Evolutionary conservation across 2,329 filamentous ascomycete genomes (phyloP).

Genomic region (Diaporthe caulivora): DNA sequence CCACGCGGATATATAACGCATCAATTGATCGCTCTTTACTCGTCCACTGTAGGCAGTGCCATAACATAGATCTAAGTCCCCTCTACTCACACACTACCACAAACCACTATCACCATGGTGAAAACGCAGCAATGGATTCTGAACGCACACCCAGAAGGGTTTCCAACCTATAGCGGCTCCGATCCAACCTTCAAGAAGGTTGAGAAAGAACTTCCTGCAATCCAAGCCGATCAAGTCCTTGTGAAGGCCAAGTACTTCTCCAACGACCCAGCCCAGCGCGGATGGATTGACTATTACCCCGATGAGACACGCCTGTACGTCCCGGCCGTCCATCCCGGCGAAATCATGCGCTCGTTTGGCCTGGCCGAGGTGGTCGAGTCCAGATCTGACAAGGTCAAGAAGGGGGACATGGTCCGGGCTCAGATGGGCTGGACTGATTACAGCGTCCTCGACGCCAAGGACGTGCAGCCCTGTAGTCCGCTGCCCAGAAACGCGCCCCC

Average conservation of each 20-base stretch:
- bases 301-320: constrained; percentile 68
- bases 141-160: constrained; percentile 6
- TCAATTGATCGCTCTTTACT: background rate
- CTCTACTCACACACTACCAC: background rate
- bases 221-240: constrained; percentile 75
- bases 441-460: constrained; percentile 67
- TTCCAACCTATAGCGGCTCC: constrained; percentile 20
- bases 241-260: constrained; percentile 73
- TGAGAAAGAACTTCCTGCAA: constrained; percentile 47
- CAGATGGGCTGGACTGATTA: constrained; percentile 76
- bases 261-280: constrained; percentile 82
- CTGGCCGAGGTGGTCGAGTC: constrained; percentile 73
- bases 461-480: constrained; percentile 55
- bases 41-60: no score
- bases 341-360: constrained; percentile 74
- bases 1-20: background rate
- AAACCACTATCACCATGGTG: background rate
- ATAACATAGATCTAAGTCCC: no score
- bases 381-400: constrained; percentile 65
- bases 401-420: constrained; percentile 69
- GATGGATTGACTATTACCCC: constrained; percentile 64
- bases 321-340: constrained; percentile 76
- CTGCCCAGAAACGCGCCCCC: constrained; percentile 56
- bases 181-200: constrained; percentile 16
- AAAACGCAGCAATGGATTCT: constrained; percentile 32